Evolutionary conservation across 2,329 filamentous ascomycete genomes (phyloP).

Genomic region (Exophiala sp.): DNA sequence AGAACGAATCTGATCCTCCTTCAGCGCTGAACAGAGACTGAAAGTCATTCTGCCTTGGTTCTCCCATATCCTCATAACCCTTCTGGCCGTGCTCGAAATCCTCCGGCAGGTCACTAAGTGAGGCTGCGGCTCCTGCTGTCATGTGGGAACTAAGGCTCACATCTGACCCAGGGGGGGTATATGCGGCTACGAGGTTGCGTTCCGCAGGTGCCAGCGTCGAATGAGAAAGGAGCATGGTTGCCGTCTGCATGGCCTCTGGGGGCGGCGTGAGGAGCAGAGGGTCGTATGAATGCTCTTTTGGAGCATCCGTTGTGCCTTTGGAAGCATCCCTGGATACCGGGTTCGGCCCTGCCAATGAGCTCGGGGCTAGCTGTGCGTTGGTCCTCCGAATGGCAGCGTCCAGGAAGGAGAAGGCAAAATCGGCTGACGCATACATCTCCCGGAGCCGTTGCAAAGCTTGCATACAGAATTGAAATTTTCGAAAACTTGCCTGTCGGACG

Average conservation of each 20-base stretch:
- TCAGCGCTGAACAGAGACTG: conserved; percentile 45
- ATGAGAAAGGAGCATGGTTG: conserved; percentile 17
- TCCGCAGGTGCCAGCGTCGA: conserved; percentile 22
- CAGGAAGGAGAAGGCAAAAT: conserved; percentile 92
- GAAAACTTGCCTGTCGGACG: conserved; percentile 65
- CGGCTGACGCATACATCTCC: conserved; percentile 87
- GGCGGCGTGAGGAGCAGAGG: conserved; percentile 26
- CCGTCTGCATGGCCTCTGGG: conserved; percentile 25
- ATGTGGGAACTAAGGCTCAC: conserved; percentile 14
- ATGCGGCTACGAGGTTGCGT: conserved; percentile 19
- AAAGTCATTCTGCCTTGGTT: conserved; percentile 39
- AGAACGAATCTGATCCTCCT: conserved; percentile 29
- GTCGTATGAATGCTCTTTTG: conserved; percentile 4
- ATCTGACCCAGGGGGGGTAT: conserved; percentile 23
- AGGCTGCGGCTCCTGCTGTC: conserved; percentile 14
- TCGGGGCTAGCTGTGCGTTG: conserved; percentile 36
- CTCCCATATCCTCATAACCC: background rate
- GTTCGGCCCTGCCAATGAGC: background rate
- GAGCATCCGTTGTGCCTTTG: background rate
- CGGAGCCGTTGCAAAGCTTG: conserved; percentile 78
- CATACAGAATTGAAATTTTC: conserved; percentile 89
- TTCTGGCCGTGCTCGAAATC: conserved; percentile 5
- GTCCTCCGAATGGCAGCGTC: conserved; percentile 85
- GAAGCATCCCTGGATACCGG: background rate
- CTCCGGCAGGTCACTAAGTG: conserved; percentile 14